Conservation (phyloP, 805 yeast genomes). For the Saccharomycopsis fermentans region DNA sequence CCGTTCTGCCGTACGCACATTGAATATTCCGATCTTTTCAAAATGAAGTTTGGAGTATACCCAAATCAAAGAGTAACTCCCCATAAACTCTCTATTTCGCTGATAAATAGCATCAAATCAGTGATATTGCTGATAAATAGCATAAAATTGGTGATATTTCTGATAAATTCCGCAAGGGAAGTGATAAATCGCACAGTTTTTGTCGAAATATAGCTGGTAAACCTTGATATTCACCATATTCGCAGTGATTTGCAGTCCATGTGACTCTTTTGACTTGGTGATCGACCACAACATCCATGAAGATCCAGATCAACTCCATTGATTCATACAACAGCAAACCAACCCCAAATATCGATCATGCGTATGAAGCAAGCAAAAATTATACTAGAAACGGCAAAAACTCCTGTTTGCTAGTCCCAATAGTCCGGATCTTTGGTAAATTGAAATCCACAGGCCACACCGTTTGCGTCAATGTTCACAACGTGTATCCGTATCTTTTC, state of each 20-base stretch:
- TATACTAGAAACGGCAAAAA: slow-evolving; percentile 19
- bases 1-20: background rate
- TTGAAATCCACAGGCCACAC: slow-evolving; percentile 46
- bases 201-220: too few species aligned
- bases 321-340: slow-evolving; percentile 54
- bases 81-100: too few species aligned
- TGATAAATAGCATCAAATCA: too few species aligned
- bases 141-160: too few species aligned
- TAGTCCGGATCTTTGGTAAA: slow-evolving; percentile 69
- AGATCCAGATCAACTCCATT: slow-evolving; percentile 49
- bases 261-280: background rate
- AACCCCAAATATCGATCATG: slow-evolving; percentile 20
- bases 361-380: slow-evolving; percentile 28
- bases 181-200: too few species aligned
- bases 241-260: background rate
- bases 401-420: slow-evolving; percentile 9
- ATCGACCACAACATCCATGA: slow-evolving; percentile 19
- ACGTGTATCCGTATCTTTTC: slow-evolving; percentile 72
- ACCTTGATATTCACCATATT: background rate
- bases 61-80: too few species aligned
- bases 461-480: slow-evolving; percentile 66
- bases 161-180: too few species aligned
- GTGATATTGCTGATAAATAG: too few species aligned
- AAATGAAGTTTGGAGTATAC: too few species aligned
- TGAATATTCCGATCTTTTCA: background rate